These are phyloP conservation scores for Extremus antarcticus DNA, from an alignment of 495 filamentous ascomycete species.

Conservation along the genomic window DNA sequence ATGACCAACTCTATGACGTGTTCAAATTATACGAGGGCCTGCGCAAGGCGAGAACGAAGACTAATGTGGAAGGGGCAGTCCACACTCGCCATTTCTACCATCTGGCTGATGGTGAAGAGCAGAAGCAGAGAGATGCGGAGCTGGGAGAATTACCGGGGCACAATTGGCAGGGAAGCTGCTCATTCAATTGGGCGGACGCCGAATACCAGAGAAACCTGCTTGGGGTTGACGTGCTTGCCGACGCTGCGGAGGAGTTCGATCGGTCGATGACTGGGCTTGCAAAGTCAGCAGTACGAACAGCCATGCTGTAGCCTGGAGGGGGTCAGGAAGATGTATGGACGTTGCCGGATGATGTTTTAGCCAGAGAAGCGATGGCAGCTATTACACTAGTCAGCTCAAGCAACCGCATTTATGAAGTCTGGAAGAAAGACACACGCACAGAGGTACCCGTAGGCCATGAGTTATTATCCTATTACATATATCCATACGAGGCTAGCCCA, in stretches of 20 bases:
- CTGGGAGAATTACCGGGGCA: slow-evolving; percentile 22
- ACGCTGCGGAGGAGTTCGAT: neutral
- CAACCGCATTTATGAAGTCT: no score
- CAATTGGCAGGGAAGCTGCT: neutral
- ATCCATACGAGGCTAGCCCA: no score
- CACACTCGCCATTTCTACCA: slow-evolving; percentile 48
- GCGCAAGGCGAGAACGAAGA: slow-evolving; percentile 48
- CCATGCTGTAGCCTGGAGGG: no score
- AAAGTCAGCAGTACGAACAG: no score
- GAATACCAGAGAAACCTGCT: slow-evolving; percentile 1
- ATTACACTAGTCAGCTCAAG: no score
- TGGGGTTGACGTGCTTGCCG: neutral
- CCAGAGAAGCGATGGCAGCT: no score
- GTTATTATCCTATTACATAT: no score
- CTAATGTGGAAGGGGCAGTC: slow-evolving; percentile 42
- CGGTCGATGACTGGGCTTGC: no score
- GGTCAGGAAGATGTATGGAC: no score
- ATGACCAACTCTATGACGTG: slow-evolving; percentile 22
- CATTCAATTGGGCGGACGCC: neutral
- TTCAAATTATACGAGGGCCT: slow-evolving; percentile 47
- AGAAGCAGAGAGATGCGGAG: slow-evolving; percentile 39
- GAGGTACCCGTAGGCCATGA: no score
- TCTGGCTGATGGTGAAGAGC: slow-evolving; percentile 42
- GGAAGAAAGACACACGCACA: no score
- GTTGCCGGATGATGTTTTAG: no score